Evolutionary conservation across 192 early-diverging fungal genomes (phyloP).

Genomic region (Coemansia sp.): DNA sequence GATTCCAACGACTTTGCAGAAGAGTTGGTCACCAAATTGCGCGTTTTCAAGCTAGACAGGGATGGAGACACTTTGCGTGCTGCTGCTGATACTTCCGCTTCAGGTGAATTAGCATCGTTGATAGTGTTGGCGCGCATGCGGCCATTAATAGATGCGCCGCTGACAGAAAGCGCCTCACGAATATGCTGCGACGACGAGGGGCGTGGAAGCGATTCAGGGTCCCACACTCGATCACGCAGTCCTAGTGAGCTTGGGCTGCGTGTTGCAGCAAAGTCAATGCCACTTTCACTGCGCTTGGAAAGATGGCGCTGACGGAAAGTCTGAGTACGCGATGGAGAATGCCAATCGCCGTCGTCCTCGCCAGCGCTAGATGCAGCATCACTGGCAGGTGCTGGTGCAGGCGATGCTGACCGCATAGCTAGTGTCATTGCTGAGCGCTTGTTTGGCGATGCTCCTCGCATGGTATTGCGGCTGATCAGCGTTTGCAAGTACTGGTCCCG

Average conservation of each 20-base stretch:
- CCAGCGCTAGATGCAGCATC: constrained; percentile 13
- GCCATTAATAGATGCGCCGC: constrained; percentile 39
- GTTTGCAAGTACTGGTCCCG: constrained; percentile 53
- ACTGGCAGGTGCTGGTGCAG: constrained; percentile 10
- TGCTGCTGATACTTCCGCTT: constrained; percentile 8
- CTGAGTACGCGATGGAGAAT: not conserved
- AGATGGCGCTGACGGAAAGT: constrained; percentile 17
- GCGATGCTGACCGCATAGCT: constrained; percentile 35
- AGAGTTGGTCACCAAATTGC: constrained; percentile 43
- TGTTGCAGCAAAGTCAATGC: constrained; percentile 17
- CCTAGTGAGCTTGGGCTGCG: constrained; percentile 27
- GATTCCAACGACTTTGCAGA: constrained; percentile 20
- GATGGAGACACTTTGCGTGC: constrained; percentile 50
- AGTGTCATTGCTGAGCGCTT: constrained; percentile 32
- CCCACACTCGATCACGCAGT: constrained; percentile 13
- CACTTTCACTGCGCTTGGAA: constrained; percentile 44
- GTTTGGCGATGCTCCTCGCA: constrained; percentile 31
- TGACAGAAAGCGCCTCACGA: constrained; percentile 29
- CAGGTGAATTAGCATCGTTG: not conserved
- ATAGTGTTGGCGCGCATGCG: constrained; percentile 42
- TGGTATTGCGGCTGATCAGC: constrained; percentile 48
- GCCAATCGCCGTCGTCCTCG: constrained; percentile 6
- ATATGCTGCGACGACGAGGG: constrained; percentile 20
- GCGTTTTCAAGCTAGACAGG: constrained; percentile 35
- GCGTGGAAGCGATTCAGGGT: constrained; percentile 8